A percentile compares a stretch with the other conserved stretches of the same genome.
Evolutionary conservation across 164 flowering plant species (phyloP).

Genomic region (Aristolochia californica): DNA sequence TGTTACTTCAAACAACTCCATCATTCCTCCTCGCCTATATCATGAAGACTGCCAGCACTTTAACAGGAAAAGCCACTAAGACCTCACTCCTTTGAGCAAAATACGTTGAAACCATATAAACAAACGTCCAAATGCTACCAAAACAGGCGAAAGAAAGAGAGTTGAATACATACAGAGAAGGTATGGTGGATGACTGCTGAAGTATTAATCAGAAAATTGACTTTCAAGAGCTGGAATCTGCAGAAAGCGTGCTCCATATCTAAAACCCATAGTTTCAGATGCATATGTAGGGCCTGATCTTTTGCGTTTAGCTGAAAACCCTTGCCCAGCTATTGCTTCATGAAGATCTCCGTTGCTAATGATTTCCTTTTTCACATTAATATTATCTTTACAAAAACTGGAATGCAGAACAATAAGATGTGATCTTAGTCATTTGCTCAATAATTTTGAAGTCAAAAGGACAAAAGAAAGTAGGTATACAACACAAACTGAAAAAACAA

Average conservation of each 20-base stretch:
- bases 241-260: conserved; percentile 41
- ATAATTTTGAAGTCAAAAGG: no score
- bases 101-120: no score
- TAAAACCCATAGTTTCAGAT: conserved; percentile 18
- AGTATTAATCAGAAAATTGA: conserved; percentile 25
- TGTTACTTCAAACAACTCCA: no score
- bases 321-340: conserved; percentile 41
- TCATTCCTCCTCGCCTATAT: no score
- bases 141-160: no score
- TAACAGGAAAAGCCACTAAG: no score
- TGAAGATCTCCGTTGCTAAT: conserved; percentile 34
- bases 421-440: background rate
- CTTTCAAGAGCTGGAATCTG: conserved; percentile 40
- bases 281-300: conserved; percentile 34
- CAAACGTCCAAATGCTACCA: no score
- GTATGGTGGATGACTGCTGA: no score
- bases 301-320: conserved; percentile 38
- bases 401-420: conserved; percentile 1
- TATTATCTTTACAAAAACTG: conserved; percentile 35
- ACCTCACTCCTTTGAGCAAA: no score
- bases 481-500: background rate
- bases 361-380: conserved; percentile 14
- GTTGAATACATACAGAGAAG: no score
- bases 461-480: no score
- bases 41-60: no score